A percentile compares a stretch with the other conserved stretches of the same genome.
Evolutionary conservation across 441 rosid species (phyloP).

Genomic region (Monsonia emarginata): DNA sequence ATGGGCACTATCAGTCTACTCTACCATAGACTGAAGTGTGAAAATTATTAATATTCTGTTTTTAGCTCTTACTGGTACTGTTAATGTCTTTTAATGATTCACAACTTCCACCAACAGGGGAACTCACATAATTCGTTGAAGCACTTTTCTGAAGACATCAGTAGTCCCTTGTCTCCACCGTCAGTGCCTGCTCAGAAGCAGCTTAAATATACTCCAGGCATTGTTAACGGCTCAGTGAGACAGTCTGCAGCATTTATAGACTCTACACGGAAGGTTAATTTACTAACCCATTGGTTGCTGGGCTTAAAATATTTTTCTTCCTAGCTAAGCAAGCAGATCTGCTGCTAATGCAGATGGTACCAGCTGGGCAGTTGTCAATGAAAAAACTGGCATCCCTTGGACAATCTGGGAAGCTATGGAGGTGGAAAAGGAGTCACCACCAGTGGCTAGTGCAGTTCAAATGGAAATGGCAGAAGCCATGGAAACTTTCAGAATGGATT

Average conservation of each 20-base stretch:
- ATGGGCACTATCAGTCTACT: constrained; percentile 4
- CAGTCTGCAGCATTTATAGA: constrained; percentile 56
- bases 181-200: constrained; percentile 86
- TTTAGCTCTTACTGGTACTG: constrained; percentile 1
- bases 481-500: constrained; percentile 28
- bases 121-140: constrained; percentile 55
- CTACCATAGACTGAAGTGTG: neutral
- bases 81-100: constrained; percentile 13
- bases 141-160: constrained; percentile 48
- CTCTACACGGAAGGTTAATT: constrained; percentile 56
- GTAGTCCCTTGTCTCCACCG: constrained; percentile 55
- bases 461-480: constrained; percentile 30
- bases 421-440: constrained; percentile 29
- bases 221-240: constrained; percentile 56
- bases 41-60: neutral
- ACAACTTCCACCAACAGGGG: constrained; percentile 34
- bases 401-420: constrained; percentile 28
- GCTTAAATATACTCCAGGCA: constrained; percentile 76
- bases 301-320: constrained; percentile 11
- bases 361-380: constrained; percentile 23
- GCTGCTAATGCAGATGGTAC: constrained; percentile 22
- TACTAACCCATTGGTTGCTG: constrained; percentile 6
- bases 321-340: constrained; percentile 15
- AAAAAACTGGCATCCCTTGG: constrained; percentile 23
- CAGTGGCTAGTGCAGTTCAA: constrained; percentile 29